Evolutionary conservation across 1,284 basidiomycete species (phyloP), one percentile per base, ranked within the genome.

Genomic region (Cystobasidium pallidum): DNA sequence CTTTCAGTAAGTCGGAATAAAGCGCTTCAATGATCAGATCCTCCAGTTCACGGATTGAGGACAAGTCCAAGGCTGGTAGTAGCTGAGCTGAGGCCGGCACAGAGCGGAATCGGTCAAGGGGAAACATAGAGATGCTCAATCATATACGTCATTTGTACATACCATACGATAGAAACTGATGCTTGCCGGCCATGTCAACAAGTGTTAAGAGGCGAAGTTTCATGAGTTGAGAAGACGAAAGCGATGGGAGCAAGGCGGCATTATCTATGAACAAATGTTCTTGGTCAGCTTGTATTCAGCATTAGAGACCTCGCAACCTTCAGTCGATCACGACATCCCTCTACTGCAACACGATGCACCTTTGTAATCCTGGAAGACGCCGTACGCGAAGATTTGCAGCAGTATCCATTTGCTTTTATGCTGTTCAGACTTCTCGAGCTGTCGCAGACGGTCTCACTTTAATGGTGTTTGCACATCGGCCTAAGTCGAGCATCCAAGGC

Each of bases 11-110:
- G 77, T 91, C 90, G 45, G 91, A 87, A 80, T 97, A 98, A 79
- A 97, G 92, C 10, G 89, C 88, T 78, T 97, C 94, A 80, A 99
- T 97, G 80, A 97, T 90, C 75, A 96, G 86, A 80, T 97, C 94
- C 80, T 98, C 95, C 3, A 98, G 86, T 75, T 91, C 90, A 62
- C 92, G 88, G 66, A 92, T 87, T 1, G 86, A 88, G 1, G 86
- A 84, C 79, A 93, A 85, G 57, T 91, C 85, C 21, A 97, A 86
- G 1, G 85, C 83, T 64, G 84, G 79, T 15, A 90, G 85, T 0
- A 94, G 52, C 85, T 82, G 13, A 85, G 79, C 80, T 93, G 80
- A 80, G 57, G 1, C 24, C 36, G 34, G 7, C 32, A 59, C 32
- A 2, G 41, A 43, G 1, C n/a, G 13, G 26, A 59, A n/a, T n/a